Percentiles rank a stretch among this genome's conserved stretches.
Evolutionary conservation across 768 basidiomycete species (phyloP).

Genomic region (Crassisporium funariophilum): DNA sequence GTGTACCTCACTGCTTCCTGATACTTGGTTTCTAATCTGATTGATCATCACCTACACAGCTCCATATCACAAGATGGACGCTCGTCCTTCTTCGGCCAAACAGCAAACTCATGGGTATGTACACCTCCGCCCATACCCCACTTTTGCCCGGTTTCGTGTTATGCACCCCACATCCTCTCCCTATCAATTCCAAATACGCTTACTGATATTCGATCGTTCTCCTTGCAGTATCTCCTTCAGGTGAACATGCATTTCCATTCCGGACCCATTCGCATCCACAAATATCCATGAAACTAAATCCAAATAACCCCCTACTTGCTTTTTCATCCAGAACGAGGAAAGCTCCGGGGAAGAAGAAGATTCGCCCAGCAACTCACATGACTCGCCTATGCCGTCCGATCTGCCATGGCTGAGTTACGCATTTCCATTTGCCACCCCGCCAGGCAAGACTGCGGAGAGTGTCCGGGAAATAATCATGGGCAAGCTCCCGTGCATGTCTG

Average conservation of each 20-base stretch:
- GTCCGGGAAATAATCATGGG: constrained; percentile 47
- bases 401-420: constrained; percentile 61
- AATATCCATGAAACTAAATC: constrained; percentile 9
- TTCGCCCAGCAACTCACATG: constrained; percentile 27
- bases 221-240: constrained; percentile 62
- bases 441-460: constrained; percentile 43
- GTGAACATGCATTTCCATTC: constrained; percentile 31
- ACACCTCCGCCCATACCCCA: constrained; percentile 2
- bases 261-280: not conserved
- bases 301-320: constrained; percentile 10
- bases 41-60: constrained; percentile 41
- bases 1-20: constrained; percentile 5
- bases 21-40: constrained; percentile 13
- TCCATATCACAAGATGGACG: constrained; percentile 64
- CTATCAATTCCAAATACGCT: too few relatives aligned
- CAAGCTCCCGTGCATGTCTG: constrained; percentile 43
- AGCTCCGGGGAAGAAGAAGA: constrained; percentile 57
- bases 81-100: constrained; percentile 64
- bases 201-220: not conserved
- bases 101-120: constrained; percentile 72
- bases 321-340: constrained; percentile 60
- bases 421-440: constrained; percentile 56
- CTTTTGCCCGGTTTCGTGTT: not conserved
- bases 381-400: constrained; percentile 45
- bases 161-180: too few relatives aligned